phyloP scores from a whole-genome alignment of 2,329 filamentous ascomycete genomes.

The Colletotrichum gloeosporioides region DNA sequence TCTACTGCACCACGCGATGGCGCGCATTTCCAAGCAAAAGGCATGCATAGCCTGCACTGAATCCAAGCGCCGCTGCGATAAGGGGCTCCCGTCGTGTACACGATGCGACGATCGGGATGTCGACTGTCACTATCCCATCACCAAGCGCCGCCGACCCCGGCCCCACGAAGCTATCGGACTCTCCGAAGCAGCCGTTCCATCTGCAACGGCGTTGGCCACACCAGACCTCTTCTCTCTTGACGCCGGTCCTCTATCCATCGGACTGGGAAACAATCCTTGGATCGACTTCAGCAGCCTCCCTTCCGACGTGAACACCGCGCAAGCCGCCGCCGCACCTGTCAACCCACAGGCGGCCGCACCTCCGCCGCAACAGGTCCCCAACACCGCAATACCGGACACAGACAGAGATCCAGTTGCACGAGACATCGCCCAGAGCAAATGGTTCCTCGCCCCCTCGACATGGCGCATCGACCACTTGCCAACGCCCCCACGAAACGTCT shows the following conservation, averaged over 20 bases:
- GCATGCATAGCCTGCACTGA: constrained; percentile 38
- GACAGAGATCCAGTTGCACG: background rate
- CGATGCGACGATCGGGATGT: constrained; percentile 31
- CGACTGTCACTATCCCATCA: constrained; percentile 23
- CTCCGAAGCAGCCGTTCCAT: background rate
- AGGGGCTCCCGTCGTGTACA: constrained; percentile 32
- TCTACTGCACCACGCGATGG: background rate
- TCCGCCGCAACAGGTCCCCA: background rate
- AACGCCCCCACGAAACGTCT: background rate
- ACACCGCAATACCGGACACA: background rate
- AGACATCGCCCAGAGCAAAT: background rate
- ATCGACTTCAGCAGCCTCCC: background rate
- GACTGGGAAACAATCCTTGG: background rate
- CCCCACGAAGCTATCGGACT: background rate
- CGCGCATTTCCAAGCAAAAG: constrained; percentile 24
- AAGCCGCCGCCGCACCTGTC: background rate
- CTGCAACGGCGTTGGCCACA: background rate
- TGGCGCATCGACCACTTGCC: constrained; percentile 24
- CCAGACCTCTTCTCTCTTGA: background rate
- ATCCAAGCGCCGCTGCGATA: constrained; percentile 42
- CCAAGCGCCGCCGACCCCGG: background rate
- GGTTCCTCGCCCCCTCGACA: constrained; percentile 24
- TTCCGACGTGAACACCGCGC: background rate
- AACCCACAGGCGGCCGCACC: background rate
- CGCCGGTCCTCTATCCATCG: background rate